Evolutionary conservation across 306 rosid species (phyloP), one percentile per base, ranked within the genome.

Genomic region (Mimosa bimucronata): DNA sequence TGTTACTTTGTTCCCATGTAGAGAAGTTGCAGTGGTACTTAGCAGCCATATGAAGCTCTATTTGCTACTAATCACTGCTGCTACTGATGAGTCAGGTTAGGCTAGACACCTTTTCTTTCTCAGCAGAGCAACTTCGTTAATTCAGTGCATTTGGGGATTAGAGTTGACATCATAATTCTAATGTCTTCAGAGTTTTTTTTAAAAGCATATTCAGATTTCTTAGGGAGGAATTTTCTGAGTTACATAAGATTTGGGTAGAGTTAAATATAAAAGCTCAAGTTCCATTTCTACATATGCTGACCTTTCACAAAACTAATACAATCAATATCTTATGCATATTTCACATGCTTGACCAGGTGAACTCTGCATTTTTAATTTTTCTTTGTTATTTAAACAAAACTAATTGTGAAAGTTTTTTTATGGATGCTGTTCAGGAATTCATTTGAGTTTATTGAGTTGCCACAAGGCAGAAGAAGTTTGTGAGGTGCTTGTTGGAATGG

Each of bases 1-100:
- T 66, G 31, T 31, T 66, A 53, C 3, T 71, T 60, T 76, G 82
- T 81, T 71, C 37, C 55, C 72, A 34, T 81, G 87, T 82, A 88
- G 99, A 66, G 90, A 95, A 76, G 97, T 93, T 82, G 94, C 93
- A 67, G 86, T 95, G 29, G 37, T 95, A 60, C 88, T 91, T 71
- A 95, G 97, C 90, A 95, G 88, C 76, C 89, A 82, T 77, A 86
- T 87, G 82, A 91, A 95, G 93, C 82, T 95, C 77, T 93, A 95
- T 76, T 65, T 91, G 57, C 92, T 95, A 61, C 89, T 85, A 45
- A 79, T 87, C 77, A 85, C 75, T 19, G 80, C 78, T 76, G 78
- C 88, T 80, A 83, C 84, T 77, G 91, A 88, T 81, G 88, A 83
- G 66, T 83, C 97, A 93, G 98, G 99, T 95, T 80, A 52, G 87